Evolutionary conservation across 2,329 filamentous ascomycete genomes (phyloP), one percentile per base, ranked within the genome.

Genomic region (Cadophora luteo-olivacea): DNA sequence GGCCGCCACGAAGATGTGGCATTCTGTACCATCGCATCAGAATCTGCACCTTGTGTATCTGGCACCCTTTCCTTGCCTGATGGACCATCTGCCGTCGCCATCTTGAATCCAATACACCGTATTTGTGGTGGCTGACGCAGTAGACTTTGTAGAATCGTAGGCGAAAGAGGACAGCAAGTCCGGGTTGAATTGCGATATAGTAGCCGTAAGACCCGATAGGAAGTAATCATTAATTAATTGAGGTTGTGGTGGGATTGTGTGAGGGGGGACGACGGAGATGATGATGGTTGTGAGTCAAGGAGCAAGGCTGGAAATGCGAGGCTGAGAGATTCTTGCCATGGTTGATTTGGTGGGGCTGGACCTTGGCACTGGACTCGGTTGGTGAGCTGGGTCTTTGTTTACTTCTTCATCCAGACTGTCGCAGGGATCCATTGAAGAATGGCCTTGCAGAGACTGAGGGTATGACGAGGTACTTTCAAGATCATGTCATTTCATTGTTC

Each of bases 1-100:
- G 86, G 86, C 62, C 78, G 81, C 72, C 71, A 71, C 3, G 41
- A 11, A 4, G 22, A 12, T 1, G 16, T 51, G 33, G 22, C 54
- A 38, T 64, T 52, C 33, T 25, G n/a, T 24, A 45, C 62, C 7
- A 22, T 14, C 16, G 24, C 41, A 7, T 25, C 12, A 6, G 29
- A 36, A 7, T 25, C 22, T n/a, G 3, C 24, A 29, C 29, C 9
- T 36, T 14, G 14, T 14, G 51, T 22, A n/a, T 57, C 51, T 57
- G 3, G 22, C 16, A 6, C 36, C 25, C 7, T 57, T 16, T 22
- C 41, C 2, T 1, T 16, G 16, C 14, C 62, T 22, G 25, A 3
- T 6, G 32, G 8, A 32, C 8, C 14, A 24, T 60, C 19, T 12
- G 14, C 41, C 32, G 54, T 60, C 12, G 64, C 54, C 64, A 65